These are phyloP conservation scores for Gleditsia sinensis DNA, from an alignment of 306 rosid genomes.

Conservation along the genomic window DNA sequence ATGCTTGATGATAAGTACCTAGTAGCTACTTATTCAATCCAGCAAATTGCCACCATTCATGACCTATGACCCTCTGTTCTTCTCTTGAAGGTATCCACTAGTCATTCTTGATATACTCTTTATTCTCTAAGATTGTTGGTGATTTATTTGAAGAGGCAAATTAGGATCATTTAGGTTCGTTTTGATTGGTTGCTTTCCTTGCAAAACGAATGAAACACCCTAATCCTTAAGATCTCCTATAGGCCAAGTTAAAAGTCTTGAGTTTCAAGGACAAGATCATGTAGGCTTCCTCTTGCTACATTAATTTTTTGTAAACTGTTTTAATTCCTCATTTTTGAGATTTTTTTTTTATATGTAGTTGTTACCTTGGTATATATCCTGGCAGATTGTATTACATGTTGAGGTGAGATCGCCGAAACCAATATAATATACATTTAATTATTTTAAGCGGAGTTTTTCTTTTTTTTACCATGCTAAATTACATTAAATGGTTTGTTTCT, in stretches of 20 bases:
- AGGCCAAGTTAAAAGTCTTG: not conserved
- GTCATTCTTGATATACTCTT: not conserved
- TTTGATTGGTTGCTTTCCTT: not conserved
- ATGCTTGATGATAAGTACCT: not conserved
- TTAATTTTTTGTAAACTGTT: too few relatives aligned
- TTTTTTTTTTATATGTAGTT: not conserved
- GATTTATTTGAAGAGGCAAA: conserved; percentile 3
- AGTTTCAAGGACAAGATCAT: not conserved
- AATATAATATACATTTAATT: not conserved
- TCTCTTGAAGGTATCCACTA: not conserved
- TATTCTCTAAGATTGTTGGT: not conserved
- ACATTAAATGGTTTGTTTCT: not conserved
- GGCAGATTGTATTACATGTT: not conserved
- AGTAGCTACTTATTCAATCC: not conserved
- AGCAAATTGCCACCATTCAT: not conserved
- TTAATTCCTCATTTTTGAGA: not conserved
- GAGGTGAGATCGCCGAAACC: conserved; percentile 15
- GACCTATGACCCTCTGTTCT: not conserved
- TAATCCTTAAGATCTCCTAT: not conserved
- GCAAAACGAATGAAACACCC: not conserved
- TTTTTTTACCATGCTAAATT: not conserved
- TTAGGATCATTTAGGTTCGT: not conserved
- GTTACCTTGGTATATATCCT: conserved; percentile 1
- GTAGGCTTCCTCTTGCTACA: not conserved
- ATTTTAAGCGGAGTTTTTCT: not conserved